A percentile compares a stretch with the other conserved stretches of the same genome.
Evolutionary conservation across 768 basidiomycete species (phyloP).

Genomic region (Paxillus rubicundulus): DNA sequence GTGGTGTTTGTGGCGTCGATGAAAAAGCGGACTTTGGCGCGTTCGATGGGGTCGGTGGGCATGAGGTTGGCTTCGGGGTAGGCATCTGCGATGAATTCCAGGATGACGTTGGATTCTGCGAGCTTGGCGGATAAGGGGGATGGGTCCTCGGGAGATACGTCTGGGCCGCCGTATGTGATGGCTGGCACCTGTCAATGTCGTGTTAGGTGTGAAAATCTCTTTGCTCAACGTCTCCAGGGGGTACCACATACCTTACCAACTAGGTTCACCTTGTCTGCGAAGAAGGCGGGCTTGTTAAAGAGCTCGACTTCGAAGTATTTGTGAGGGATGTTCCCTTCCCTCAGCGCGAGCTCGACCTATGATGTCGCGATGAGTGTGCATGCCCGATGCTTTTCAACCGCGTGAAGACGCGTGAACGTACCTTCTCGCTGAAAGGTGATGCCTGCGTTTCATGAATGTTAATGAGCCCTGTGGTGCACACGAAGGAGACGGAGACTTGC

Average conservation of each 20-base stretch:
- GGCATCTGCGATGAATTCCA: slow-evolving; percentile 63
- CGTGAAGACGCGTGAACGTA: background rate
- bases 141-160: slow-evolving; percentile 49
- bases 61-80: slow-evolving; percentile 44
- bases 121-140: slow-evolving; percentile 56
- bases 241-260: slow-evolving; percentile 50
- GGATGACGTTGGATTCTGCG: slow-evolving; percentile 61
- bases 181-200: slow-evolving; percentile 46
- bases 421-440: slow-evolving; percentile 5
- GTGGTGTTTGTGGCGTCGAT: slow-evolving; percentile 50
- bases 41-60: slow-evolving; percentile 49
- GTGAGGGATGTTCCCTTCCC: slow-evolving; percentile 48
- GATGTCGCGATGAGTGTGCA: background rate
- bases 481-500: background rate
- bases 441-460: background rate
- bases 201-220: background rate
- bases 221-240: no score
- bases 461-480: background rate
- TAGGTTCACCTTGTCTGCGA: slow-evolving; percentile 57
- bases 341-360: slow-evolving; percentile 56
- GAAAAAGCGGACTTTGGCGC: slow-evolving; percentile 60
- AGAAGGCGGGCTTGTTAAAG: slow-evolving; percentile 63
- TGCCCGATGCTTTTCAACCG: background rate
- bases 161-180: slow-evolving; percentile 56
- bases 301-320: slow-evolving; percentile 55